These are phyloP conservation scores for Vinca minor DNA, from an alignment of 257 asterid genomes.

Conservation along the genomic window DNA sequence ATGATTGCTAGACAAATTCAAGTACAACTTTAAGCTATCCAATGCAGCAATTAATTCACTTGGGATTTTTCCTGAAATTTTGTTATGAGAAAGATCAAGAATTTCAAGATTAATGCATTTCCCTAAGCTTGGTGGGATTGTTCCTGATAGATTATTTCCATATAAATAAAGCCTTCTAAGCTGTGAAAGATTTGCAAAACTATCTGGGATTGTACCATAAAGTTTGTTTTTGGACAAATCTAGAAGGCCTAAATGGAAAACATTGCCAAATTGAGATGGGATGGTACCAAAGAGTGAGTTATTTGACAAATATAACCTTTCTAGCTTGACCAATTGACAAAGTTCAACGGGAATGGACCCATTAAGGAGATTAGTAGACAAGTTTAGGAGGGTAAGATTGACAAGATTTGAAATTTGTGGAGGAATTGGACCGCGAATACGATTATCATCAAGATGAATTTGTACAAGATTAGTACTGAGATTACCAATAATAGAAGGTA, in stretches of 20 bases:
- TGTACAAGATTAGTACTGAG: slow-evolving; percentile 46
- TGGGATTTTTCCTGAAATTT: slow-evolving; percentile 56
- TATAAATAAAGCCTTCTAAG: slow-evolving; percentile 49
- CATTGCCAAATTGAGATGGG: slow-evolving; percentile 44
- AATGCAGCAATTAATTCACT: slow-evolving; percentile 60
- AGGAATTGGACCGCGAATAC: slow-evolving; percentile 54
- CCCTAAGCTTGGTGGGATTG: slow-evolving; percentile 54
- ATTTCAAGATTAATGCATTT: slow-evolving; percentile 59
- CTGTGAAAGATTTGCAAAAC: slow-evolving; percentile 51
- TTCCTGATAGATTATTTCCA: slow-evolving; percentile 48
- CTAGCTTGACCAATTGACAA: slow-evolving; percentile 41
- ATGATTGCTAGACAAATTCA: slow-evolving; percentile 59
- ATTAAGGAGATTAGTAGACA: slow-evolving; percentile 58
- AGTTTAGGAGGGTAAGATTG: slow-evolving; percentile 59
- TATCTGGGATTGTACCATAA: slow-evolving; percentile 58
- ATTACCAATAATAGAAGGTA: slow-evolving; percentile 62
- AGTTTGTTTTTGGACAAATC: slow-evolving; percentile 70
- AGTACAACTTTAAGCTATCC: slow-evolving; percentile 51
- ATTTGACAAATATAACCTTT: slow-evolving; percentile 56
- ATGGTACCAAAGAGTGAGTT: slow-evolving; percentile 53
- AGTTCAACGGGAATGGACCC: slow-evolving; percentile 61
- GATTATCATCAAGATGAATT: slow-evolving; percentile 56
- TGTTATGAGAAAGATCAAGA: slow-evolving; percentile 65
- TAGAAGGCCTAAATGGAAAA: slow-evolving; percentile 66
- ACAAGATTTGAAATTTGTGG: slow-evolving; percentile 43